A percentile compares a stretch with the other conserved stretches of the same genome.
These are phyloP conservation scores for Pestalotiopsis sp. DNA, from an alignment of 2,329 filamentous ascomycete genomes.

Conservation along the genomic window DNA sequence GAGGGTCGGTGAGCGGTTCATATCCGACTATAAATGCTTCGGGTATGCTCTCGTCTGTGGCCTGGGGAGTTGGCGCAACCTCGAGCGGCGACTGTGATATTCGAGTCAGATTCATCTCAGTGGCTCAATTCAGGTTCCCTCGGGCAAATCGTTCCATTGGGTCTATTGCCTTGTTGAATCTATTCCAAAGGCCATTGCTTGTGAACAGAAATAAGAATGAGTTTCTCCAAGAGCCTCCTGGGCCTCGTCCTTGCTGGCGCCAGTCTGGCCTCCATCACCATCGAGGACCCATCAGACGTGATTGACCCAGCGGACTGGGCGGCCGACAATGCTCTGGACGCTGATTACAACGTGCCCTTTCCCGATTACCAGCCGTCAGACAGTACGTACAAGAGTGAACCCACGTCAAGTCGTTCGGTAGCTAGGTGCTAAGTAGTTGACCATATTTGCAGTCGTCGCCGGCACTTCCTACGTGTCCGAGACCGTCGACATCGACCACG, in stretches of 20 bases:
- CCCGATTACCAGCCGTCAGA: background rate
- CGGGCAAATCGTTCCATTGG: no score
- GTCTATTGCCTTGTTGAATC: no score
- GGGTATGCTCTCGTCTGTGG: no score
- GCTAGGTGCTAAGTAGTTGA: no score
- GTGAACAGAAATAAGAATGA: background rate
- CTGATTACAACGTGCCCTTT: slow-evolving; percentile 6
- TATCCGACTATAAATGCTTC: no score
- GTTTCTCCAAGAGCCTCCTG: background rate
- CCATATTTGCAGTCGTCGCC: background rate
- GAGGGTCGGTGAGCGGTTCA: no score
- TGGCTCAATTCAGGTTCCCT: no score
- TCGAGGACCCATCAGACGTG: slow-evolving; percentile 8
- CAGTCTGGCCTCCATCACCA: background rate
- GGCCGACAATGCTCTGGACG: slow-evolving; percentile 4
- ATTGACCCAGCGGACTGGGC: slow-evolving; percentile 10
- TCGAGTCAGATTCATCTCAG: no score
- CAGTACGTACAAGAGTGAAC: background rate
- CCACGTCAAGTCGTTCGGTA: no score
- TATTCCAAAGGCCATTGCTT: no score
- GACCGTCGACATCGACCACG: background rate
- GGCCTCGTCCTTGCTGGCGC: background rate
- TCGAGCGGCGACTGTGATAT: no score
- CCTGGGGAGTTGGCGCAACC: no score
- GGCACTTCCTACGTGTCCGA: background rate